Conservation (phyloP, 1,284 basidiomycete species). For the Pseudozyma sp. region DNA sequence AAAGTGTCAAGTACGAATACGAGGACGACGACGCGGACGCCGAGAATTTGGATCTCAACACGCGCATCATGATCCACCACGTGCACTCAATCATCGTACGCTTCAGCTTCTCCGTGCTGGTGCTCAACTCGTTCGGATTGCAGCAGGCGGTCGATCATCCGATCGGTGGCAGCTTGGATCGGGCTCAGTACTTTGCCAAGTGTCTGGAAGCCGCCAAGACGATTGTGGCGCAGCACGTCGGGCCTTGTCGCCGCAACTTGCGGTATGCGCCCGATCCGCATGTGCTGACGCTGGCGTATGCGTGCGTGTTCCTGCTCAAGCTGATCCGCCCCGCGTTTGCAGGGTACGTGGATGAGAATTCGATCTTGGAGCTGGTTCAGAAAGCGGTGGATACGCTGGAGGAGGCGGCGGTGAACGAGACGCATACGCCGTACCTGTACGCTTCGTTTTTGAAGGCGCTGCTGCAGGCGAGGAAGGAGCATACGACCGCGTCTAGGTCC, state of each 20-base stretch:
- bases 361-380: slow-evolving; percentile 79
- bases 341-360: slow-evolving; percentile 75
- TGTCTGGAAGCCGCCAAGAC: slow-evolving; percentile 64
- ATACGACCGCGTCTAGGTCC: slow-evolving; percentile 40
- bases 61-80: slow-evolving; percentile 60
- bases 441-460: slow-evolving; percentile 61
- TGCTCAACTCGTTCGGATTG: slow-evolving; percentile 90
- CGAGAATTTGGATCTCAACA: slow-evolving; percentile 59
- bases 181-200: slow-evolving; percentile 66
- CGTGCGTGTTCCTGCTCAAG: slow-evolving; percentile 75
- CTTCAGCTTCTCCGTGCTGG: slow-evolving; percentile 63
- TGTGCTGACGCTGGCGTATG: slow-evolving; percentile 90
- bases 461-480: slow-evolving; percentile 58
- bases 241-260: slow-evolving; percentile 71
- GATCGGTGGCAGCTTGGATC: slow-evolving; percentile 58
- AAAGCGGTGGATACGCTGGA: slow-evolving; percentile 77
- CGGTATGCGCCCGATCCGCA: slow-evolving; percentile 89
- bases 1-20: slow-evolving; percentile 17
- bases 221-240: slow-evolving; percentile 54
- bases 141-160: slow-evolving; percentile 84
- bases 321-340: slow-evolving; percentile 84
- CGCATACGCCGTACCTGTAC: slow-evolving; percentile 64
- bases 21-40: slow-evolving; percentile 54
- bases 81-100: slow-evolving; percentile 59
- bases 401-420: slow-evolving; percentile 61